Conservation (phyloP, 2,329 filamentous ascomycete genomes). For the Juglanconis juglandina region DNA sequence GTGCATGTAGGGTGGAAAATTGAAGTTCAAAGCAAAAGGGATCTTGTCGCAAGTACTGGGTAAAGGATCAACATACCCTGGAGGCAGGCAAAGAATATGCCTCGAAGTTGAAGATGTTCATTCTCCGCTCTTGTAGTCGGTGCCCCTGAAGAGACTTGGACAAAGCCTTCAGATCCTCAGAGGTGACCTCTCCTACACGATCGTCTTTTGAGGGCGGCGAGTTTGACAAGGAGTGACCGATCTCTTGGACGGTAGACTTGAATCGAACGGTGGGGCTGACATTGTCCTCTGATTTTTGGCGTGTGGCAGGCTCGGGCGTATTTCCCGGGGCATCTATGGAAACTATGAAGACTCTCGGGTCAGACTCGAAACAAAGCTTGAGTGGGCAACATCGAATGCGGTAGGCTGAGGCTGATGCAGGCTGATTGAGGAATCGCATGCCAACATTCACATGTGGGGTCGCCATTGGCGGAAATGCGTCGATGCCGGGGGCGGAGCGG, state of each 20-base stretch:
- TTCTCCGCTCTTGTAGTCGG: conserved; percentile 74
- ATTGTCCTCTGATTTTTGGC: conserved; percentile 24
- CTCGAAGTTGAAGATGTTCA: conserved; percentile 87
- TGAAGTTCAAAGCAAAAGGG: conserved; percentile 9
- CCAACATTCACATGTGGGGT: conserved; percentile 5
- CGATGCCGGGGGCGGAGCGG: conserved; percentile 9
- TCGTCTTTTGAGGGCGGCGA: conserved; percentile 19
- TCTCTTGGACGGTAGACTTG: conserved; percentile 67
- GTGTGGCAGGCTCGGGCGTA: conserved; percentile 18
- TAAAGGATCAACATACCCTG: conserved; percentile 58
- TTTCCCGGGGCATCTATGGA: not conserved
- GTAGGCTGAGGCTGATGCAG: not conserved
- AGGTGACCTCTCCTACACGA: conserved; percentile 36
- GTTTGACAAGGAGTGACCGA: conserved; percentile 39
- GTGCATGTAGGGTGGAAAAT: not conserved
- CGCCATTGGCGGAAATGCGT: conserved; percentile 4
- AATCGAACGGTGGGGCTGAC: conserved; percentile 62
- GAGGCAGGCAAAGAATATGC: conserved; percentile 84
- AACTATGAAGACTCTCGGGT: conserved; percentile 2
- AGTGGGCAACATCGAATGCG: not conserved
- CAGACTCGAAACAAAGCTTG: not conserved
- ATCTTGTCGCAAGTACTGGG: conserved; percentile 24
- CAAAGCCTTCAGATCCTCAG: conserved; percentile 67
- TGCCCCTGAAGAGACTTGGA: conserved; percentile 69
- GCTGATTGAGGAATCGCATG: not conserved